Evolutionary conservation across 495 filamentous ascomycete species (phyloP).

Genomic region (Glonium stellatum): DNA sequence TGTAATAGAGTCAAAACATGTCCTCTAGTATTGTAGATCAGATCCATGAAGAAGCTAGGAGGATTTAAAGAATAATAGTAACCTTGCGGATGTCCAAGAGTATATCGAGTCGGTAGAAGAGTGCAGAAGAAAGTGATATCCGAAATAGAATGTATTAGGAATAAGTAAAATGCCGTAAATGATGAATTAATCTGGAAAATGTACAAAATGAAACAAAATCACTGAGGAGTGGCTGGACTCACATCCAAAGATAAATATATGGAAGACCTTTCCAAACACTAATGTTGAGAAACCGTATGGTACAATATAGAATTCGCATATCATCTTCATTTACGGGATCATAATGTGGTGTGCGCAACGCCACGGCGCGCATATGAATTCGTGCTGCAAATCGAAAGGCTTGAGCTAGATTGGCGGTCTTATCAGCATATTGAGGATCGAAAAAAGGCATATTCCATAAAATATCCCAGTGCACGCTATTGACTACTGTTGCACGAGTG

Average conservation of each 20-base stretch:
- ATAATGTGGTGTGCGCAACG: neutral
- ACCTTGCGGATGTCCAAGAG: no score
- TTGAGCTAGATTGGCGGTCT: neutral
- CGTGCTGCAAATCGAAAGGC: neutral
- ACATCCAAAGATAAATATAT: slow-evolving; percentile 1
- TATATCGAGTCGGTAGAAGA: no score
- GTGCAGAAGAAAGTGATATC: no score
- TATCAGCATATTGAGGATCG: neutral
- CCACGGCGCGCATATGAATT: neutral
- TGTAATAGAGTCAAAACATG: neutral
- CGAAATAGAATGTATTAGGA: no score
- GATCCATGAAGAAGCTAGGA: no score
- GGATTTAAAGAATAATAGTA: no score
- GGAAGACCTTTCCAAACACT: slow-evolving; percentile 1
- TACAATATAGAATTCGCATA: neutral
- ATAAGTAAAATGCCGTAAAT: no score
- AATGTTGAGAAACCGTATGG: neutral
- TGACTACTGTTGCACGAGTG: neutral
- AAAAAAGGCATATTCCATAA: neutral
- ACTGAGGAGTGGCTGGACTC: neutral
- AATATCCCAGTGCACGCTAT: neutral
- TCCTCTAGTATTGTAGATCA: no score
- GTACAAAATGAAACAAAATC: no score
- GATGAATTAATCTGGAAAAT: no score
- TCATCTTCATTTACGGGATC: neutral